Evolutionary conservation across 177 flowering plant species (phyloP).

Genomic region (Telopea speciosissima): DNA sequence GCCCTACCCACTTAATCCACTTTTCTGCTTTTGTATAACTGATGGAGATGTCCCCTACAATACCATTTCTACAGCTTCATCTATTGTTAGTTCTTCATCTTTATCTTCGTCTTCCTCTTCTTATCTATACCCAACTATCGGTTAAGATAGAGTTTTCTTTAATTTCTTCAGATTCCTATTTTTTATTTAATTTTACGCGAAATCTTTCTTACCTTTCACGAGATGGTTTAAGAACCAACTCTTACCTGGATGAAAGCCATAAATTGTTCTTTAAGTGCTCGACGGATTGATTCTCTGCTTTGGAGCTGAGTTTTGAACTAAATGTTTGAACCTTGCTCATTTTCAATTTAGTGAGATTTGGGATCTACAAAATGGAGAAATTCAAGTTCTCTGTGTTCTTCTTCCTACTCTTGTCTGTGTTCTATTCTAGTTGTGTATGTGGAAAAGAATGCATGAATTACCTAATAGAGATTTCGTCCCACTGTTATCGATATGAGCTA

Average conservation of each 20-base stretch:
- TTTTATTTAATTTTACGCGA: not conserved
- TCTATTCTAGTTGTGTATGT: constrained; percentile 12
- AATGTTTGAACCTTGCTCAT: constrained; percentile 4
- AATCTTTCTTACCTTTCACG: constrained; percentile 3
- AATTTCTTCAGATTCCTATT: not conserved
- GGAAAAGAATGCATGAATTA: constrained; percentile 73
- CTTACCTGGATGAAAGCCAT: not conserved
- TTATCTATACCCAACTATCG: too few relatives aligned
- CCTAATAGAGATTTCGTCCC: constrained; percentile 52
- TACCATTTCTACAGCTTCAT: too few relatives aligned
- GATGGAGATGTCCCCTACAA: too few relatives aligned
- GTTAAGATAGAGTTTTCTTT: too few relatives aligned
- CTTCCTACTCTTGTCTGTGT: not conserved
- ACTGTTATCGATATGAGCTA: constrained; percentile 49
- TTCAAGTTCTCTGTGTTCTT: constrained; percentile 2
- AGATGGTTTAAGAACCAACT: not conserved
- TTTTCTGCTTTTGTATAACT: too few relatives aligned
- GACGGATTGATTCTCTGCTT: not conserved
- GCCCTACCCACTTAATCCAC: too few relatives aligned
- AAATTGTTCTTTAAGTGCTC: not conserved
- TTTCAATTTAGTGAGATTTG: not conserved
- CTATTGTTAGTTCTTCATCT: too few relatives aligned
- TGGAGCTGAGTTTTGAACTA: not conserved
- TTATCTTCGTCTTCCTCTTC: too few relatives aligned
- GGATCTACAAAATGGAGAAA: not conserved